phyloP scores from a whole-genome alignment of 805 yeast species.

The Saccharomycopsis amapae region DNA sequence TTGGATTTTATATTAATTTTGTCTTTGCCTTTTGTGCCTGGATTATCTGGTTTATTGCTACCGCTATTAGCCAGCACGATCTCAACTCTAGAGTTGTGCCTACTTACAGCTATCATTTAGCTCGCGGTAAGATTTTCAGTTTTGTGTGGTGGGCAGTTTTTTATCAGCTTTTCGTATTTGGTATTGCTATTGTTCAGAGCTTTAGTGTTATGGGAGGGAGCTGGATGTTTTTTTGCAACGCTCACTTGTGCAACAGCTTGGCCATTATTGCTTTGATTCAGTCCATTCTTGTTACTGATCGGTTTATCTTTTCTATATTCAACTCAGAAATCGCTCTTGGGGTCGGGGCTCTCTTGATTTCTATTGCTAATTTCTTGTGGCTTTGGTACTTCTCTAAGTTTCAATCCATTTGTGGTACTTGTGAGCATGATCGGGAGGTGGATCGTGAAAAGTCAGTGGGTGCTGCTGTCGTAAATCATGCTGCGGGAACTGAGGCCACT shows the following conservation, averaged over 20 bases:
- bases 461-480: too few relatives aligned
- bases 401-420: too few relatives aligned
- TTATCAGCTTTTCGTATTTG: slow-evolving; percentile 1
- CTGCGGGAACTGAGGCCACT: too few relatives aligned
- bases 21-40: slow-evolving; percentile 2
- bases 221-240: background rate
- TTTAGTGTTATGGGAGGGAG: too few relatives aligned
- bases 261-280: slow-evolving; percentile 5
- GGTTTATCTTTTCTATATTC: background rate
- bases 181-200: background rate
- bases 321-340: slow-evolving; percentile 2
- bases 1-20: too few relatives aligned
- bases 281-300: slow-evolving; percentile 3
- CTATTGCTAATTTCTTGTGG: slow-evolving; percentile 4
- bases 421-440: too few relatives aligned
- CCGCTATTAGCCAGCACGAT: slow-evolving; percentile 6
- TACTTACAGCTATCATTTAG: slow-evolving; percentile 1
- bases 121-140: background rate
- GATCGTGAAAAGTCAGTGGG: too few relatives aligned
- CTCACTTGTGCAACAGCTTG: background rate
- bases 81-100: background rate
- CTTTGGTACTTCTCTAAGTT: background rate
- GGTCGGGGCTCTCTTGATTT: slow-evolving; percentile 2
- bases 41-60: slow-evolving; percentile 4
- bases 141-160: slow-evolving; percentile 9